Evolutionary conservation across 2,329 filamentous ascomycete species (phyloP).

Genomic region (Sporothrix mexicana): DNA sequence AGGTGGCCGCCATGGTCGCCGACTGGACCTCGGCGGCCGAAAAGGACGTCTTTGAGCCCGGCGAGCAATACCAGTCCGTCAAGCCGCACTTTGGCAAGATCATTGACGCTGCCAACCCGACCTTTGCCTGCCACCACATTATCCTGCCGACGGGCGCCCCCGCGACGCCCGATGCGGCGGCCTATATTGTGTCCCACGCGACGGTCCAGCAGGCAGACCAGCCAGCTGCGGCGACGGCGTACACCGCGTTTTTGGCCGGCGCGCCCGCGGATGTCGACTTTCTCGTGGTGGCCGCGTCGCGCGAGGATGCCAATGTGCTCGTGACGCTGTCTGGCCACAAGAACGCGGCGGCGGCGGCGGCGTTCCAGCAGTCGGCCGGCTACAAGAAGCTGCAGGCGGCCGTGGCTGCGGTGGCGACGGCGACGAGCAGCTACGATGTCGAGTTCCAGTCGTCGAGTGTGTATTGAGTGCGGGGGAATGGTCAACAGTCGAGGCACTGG

Average conservation of each 20-base stretch:
- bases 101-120: conserved; percentile 1
- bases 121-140: conserved; percentile 15
- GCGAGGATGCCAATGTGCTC: conserved; percentile 14
- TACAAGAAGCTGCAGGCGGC: conserved; percentile 15
- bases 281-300: background rate
- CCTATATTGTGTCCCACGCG: conserved; percentile 1
- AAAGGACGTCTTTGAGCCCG: conserved; percentile 16
- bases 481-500: too few species aligned
- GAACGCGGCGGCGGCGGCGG: background rate
- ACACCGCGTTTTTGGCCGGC: background rate
- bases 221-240: background rate
- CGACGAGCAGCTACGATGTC: conserved; percentile 9
- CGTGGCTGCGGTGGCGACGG: conserved; percentile 4
- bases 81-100: conserved; percentile 14
- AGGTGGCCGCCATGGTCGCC: conserved; percentile 12
- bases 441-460: conserved; percentile 15
- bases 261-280: background rate
- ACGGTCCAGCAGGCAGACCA: conserved; percentile 15
- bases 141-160: background rate
- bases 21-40: conserved; percentile 23
- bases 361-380: conserved; percentile 3
- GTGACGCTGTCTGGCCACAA: conserved; percentile 16
- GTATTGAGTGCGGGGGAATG: background rate
- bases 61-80: conserved; percentile 22
- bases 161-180: background rate